phyloP scores from a whole-genome alignment of 345 rosid genomes.

The Alliaria petiolata region DNA sequence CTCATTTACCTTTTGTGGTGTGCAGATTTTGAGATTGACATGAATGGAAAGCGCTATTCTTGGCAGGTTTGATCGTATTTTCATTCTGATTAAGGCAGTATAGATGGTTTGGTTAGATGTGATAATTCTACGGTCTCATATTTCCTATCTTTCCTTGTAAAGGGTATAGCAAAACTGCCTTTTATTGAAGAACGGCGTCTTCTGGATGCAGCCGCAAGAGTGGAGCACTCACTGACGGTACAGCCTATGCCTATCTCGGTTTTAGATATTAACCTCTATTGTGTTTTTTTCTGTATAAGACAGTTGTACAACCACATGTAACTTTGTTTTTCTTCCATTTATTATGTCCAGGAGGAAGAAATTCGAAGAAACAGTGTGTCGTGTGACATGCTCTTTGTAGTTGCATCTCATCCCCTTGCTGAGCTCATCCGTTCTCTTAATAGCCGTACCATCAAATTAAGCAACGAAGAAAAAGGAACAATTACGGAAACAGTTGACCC shows the following conservation, averaged over 20 bases:
- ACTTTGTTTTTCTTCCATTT: background rate
- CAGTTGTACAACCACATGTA: background rate
- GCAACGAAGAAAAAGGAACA: constrained; percentile 40
- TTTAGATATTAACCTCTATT: background rate
- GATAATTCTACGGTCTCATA: background rate
- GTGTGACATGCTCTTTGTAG: constrained; percentile 79
- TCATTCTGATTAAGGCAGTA: constrained; percentile 2
- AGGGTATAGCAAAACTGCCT: constrained; percentile 91
- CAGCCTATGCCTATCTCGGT: background rate
- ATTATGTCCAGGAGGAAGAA: constrained; percentile 65
- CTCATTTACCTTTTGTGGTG: constrained; percentile 15
- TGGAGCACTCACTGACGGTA: constrained; percentile 79
- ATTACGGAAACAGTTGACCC: constrained; percentile 57
- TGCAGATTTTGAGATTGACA: constrained; percentile 88
- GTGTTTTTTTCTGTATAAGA: background rate
- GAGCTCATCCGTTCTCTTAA: constrained; percentile 70
- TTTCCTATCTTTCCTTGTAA: constrained; percentile 6
- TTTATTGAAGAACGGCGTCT: constrained; percentile 89
- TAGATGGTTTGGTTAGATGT: background rate
- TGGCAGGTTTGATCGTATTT: constrained; percentile 69
- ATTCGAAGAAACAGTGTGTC: constrained; percentile 66
- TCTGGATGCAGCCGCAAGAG: constrained; percentile 56
- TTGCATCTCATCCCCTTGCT: constrained; percentile 69
- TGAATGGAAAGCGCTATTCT: constrained; percentile 84
- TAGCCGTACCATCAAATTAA: constrained; percentile 50